phyloP scores from a whole-genome alignment of 2,329 filamentous ascomycete genomes.

The Microdochium bolleyi region DNA sequence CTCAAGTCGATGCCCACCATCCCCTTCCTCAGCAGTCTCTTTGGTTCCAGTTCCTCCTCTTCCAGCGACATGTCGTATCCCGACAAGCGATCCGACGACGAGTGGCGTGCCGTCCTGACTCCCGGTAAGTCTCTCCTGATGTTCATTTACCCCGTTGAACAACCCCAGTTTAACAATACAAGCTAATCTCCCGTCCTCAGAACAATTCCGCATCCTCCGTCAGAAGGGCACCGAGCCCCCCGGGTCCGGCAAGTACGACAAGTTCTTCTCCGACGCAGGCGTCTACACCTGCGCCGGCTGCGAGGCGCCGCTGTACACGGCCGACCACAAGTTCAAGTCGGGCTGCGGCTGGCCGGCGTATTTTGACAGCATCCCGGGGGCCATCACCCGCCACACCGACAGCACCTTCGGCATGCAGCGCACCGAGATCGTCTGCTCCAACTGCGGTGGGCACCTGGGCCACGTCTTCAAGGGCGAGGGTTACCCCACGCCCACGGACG shows the following conservation, averaged over 20 bases:
- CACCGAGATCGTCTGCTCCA: conserved; percentile 89
- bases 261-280: conserved; percentile 68
- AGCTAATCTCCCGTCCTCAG: conserved; percentile 34
- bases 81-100: conserved; percentile 70
- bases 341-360: conserved; percentile 98
- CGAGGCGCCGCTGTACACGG: conserved; percentile 81
- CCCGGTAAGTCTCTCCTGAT: conserved; percentile 25
- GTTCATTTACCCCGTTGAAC: neutral
- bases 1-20: conserved; percentile 64
- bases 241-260: conserved; percentile 76
- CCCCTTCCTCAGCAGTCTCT: conserved; percentile 71
- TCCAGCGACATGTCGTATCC: conserved; percentile 63
- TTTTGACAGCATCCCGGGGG: conserved; percentile 89
- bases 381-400: conserved; percentile 77
- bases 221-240: conserved; percentile 86
- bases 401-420: conserved; percentile 70
- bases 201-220: conserved; percentile 91
- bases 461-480: conserved; percentile 91
- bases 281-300: conserved; percentile 87
- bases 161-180: too few relatives aligned
- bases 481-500: conserved; percentile 78
- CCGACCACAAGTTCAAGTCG: conserved; percentile 89
- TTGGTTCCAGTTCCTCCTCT: conserved; percentile 52
- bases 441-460: conserved; percentile 86
- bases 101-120: conserved; percentile 83